Evolutionary conservation across 2,329 filamentous ascomycete genomes (phyloP).

Genomic region (Botryotinia calthae): DNA sequence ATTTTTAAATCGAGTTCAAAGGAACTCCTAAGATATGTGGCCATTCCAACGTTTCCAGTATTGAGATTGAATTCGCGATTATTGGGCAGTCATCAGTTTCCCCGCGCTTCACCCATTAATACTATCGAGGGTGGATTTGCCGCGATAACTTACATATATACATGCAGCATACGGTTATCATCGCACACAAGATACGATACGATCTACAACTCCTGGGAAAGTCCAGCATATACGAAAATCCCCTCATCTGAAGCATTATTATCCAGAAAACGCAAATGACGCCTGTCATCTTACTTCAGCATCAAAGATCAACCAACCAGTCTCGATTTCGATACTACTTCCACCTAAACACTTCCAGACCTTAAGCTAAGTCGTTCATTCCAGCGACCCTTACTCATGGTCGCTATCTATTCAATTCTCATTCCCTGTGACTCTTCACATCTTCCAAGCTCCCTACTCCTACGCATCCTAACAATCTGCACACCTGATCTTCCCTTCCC

Average conservation of each 20-base stretch:
- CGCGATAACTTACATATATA: background rate
- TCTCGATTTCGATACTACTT: background rate
- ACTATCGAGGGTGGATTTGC: background rate
- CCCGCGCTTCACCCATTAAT: background rate
- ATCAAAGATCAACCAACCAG: background rate
- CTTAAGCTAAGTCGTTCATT: background rate
- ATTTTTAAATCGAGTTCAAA: no score
- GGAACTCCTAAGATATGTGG: no score
- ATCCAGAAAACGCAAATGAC: background rate
- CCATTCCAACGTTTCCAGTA: no score
- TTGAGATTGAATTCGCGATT: background rate
- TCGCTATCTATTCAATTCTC: background rate
- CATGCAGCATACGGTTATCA: background rate
- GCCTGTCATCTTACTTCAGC: background rate
- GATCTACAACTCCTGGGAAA: background rate
- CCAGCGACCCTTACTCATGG: no score
- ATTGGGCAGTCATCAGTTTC: background rate
- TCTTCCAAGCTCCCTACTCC: no score
- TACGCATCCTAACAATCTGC: background rate
- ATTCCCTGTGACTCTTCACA: fast-evolving
- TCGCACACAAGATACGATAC: background rate
- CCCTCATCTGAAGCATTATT: background rate
- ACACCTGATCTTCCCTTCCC: background rate
- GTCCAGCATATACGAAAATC: no score
- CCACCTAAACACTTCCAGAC: background rate